A percentile compares a stretch with the other conserved stretches of the same genome.
These are phyloP conservation scores for Fusarium abutilonis DNA, from an alignment of 2,329 filamentous ascomycete genomes.

Conservation along the genomic window DNA sequence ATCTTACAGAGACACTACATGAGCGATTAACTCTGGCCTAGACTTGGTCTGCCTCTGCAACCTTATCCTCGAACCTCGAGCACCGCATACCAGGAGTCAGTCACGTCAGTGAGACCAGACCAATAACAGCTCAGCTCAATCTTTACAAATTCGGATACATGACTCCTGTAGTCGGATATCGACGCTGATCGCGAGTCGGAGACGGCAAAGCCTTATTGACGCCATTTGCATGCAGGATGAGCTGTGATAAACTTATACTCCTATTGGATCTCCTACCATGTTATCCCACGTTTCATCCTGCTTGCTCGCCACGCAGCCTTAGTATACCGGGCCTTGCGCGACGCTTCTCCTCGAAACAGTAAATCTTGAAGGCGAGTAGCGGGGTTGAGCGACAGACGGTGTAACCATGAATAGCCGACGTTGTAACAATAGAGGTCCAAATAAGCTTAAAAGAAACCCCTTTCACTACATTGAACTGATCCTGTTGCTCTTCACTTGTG, in stretches of 20 bases:
- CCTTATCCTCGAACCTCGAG: slow-evolving; percentile 9
- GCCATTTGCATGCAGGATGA: slow-evolving; percentile 24
- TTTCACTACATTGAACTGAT: background rate
- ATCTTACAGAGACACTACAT: background rate
- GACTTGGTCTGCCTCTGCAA: background rate
- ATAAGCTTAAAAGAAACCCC: slow-evolving; percentile 27
- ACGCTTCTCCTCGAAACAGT: background rate
- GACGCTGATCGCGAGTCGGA: background rate
- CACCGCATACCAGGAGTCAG: slow-evolving; percentile 29
- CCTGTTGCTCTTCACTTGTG: too few species aligned
- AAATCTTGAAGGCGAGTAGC: accelerated
- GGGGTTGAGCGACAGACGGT: too few species aligned
- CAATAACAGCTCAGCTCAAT: slow-evolving; percentile 8
- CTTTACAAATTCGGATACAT: background rate
- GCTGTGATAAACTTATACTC: accelerated
- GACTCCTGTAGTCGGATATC: background rate
- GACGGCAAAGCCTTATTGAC: slow-evolving; percentile 5
- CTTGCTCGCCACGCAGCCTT: background rate
- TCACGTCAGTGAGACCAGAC: slow-evolving; percentile 25
- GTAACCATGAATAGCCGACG: accelerated
- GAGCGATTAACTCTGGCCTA: slow-evolving; percentile 3
- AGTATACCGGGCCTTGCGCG: background rate
- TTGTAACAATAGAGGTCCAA: too few species aligned
- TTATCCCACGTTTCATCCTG: background rate
- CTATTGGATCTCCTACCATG: background rate